Evolutionary conservation across 208 protist genomes (phyloP).

Genomic region (Naegleria gruberi): DNA sequence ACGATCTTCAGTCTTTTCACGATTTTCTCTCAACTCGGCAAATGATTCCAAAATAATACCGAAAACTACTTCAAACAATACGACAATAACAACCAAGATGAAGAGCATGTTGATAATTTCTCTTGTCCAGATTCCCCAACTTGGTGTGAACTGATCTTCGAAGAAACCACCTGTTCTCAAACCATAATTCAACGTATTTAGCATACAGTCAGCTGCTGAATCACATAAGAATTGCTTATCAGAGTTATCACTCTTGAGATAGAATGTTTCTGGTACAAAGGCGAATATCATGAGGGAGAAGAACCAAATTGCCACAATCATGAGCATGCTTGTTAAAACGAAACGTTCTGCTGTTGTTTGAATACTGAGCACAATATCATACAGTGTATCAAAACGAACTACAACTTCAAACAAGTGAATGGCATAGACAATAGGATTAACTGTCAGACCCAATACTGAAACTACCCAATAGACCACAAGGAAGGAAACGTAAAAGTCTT

Average conservation of each 20-base stretch:
- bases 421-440: neutral
- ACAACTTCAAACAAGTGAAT: neutral
- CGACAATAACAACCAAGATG: constrained; percentile 77
- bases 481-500: neutral
- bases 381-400: neutral
- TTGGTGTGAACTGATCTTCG: neutral
- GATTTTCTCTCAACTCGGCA: constrained; percentile 70
- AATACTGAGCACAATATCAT: neutral
- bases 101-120: constrained; percentile 72
- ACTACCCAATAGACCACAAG: neutral
- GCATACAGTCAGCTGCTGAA: neutral
- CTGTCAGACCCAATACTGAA: neutral
- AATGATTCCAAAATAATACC: constrained; percentile 89
- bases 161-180: constrained; percentile 8
- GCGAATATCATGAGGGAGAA: neutral
- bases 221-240: neutral
- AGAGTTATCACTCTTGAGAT: neutral
- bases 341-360: neutral
- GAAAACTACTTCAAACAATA: constrained; percentile 86
- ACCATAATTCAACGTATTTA: neutral
- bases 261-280: neutral
- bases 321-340: neutral
- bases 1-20: constrained; percentile 58
- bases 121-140: constrained; percentile 17
- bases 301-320: neutral